Base-by-base conservation (phyloP, 1,139 yeast species). In the Magnusiomyces paraingens region DNA sequence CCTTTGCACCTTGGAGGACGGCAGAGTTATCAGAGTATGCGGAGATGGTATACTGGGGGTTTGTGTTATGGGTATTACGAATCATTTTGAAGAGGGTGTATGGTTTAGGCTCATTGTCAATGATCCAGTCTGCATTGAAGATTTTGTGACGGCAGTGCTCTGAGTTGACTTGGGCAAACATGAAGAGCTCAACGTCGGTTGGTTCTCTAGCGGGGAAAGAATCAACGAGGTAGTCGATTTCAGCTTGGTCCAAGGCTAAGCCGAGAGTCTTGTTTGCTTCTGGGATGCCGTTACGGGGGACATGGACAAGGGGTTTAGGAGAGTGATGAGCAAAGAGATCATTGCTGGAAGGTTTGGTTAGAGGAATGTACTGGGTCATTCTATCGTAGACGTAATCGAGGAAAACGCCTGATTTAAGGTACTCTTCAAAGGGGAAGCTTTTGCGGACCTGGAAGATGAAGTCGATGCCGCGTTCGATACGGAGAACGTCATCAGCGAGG, bases 121-220 rank as follows among this genome's bases (percentile, higher is more conserved):
- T 88, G 58, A 89, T 88, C 99, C 99, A 94, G 65, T 88, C 95
- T 50, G 99, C 99, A 66, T 94, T 94, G 79, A 94, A 94, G 61
- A 94, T 93, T 74, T 94, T 94, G 76, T 94, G 99, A 72, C 99
- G 88, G 77, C 99, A 94, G 74, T 94, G 99, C 74, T 94, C 99
- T 20, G 98, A 90, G 74, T 94, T 94, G 63, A 94, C 99, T 73
- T 94, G 99, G 49, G 99, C 99, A 76, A 94, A 94, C 98, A 94
- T 94, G 73, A 94, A 94, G 61, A 94, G 77, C 71, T 94, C 99
- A 26, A 91, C 98, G 70, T 94, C 99, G 32, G 99, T 93, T 52
- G 99, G 99, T 68, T 91, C 89, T 71, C 99, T 82, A 51, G 88
- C 85, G 61, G 93, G 79, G 73, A 93, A 94, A 14, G 68, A 51